These are phyloP conservation scores for Lagenaria siceraria DNA, from an alignment of 306 rosid genomes.

Conservation along the genomic window DNA sequence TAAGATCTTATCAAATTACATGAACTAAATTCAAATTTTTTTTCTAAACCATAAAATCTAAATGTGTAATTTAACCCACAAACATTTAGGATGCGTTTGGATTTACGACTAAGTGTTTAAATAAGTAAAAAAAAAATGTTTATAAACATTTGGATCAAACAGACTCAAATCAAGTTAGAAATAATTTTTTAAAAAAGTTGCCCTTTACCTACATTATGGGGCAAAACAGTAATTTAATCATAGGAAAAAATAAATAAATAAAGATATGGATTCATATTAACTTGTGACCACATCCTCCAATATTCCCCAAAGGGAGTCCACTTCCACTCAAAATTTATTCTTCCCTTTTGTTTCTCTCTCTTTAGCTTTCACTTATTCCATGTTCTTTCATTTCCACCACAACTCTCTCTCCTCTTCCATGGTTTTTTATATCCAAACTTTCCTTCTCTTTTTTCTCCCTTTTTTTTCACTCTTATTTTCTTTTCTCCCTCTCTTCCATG, in stretches of 20 bases:
- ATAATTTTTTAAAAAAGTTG: background rate
- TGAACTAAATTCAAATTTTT: background rate
- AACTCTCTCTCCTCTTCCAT: constrained; percentile 10
- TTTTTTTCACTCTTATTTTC: background rate
- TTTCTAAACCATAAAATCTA: too few species aligned
- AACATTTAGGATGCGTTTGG: too few species aligned
- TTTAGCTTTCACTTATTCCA: background rate
- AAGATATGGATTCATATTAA: background rate
- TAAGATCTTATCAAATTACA: too few species aligned
- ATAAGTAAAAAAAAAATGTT: too few species aligned
- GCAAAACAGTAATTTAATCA: background rate
- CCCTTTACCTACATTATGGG: background rate
- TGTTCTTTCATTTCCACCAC: constrained; percentile 1
- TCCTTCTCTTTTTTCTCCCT: background rate
- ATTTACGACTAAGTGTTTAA: too few species aligned
- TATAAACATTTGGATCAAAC: too few species aligned
- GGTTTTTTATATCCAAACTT: constrained; percentile 21
- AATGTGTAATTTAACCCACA: too few species aligned
- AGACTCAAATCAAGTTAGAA: background rate
- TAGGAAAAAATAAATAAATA: background rate
- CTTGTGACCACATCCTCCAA: constrained; percentile 12
- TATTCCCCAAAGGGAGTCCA: constrained; percentile 23
- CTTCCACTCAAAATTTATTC: constrained; percentile 1
- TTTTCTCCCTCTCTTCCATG: constrained; percentile 20
- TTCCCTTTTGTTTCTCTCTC: too few species aligned